phyloP scores from a whole-genome alignment of 225 moss, liverwort and hornwort genomes.

The Straminergon stramineum region DNA sequence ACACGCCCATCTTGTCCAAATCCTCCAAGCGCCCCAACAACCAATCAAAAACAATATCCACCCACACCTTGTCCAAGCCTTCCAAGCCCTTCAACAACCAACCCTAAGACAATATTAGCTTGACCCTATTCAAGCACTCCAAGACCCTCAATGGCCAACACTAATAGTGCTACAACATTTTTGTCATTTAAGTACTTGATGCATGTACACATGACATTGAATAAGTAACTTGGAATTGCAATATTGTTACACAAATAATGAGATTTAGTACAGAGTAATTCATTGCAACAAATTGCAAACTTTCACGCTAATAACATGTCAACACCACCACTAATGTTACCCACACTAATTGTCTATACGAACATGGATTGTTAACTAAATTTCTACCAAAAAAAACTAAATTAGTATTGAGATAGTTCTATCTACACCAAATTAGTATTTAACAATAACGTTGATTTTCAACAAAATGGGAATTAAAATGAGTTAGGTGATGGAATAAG shows the following conservation, averaged over 20 bases:
- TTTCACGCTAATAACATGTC: neutral
- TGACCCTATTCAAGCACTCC: fast-evolving
- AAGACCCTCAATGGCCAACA: fast-evolving
- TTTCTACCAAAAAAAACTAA: neutral
- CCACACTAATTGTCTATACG: neutral
- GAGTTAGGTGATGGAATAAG: fast-evolving
- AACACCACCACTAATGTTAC: fast-evolving
- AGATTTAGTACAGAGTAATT: neutral
- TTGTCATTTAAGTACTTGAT: neutral
- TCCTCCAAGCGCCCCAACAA: no score
- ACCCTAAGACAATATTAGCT: neutral
- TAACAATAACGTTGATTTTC: fast-evolving
- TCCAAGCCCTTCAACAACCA: no score
- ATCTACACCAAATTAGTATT: neutral
- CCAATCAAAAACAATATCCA: no score
- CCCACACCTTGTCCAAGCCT: no score
- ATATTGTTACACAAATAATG: fast-evolving
- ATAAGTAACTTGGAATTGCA: neutral
- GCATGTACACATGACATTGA: neutral
- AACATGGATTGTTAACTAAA: neutral
- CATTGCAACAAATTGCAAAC: neutral
- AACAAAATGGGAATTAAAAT: neutral
- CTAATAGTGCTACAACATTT: neutral
- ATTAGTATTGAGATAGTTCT: neutral
- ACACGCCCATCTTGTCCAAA: no score